Base-by-base conservation (phyloP, 306 rosid genomes). In the Nissolia schottii region DNA sequence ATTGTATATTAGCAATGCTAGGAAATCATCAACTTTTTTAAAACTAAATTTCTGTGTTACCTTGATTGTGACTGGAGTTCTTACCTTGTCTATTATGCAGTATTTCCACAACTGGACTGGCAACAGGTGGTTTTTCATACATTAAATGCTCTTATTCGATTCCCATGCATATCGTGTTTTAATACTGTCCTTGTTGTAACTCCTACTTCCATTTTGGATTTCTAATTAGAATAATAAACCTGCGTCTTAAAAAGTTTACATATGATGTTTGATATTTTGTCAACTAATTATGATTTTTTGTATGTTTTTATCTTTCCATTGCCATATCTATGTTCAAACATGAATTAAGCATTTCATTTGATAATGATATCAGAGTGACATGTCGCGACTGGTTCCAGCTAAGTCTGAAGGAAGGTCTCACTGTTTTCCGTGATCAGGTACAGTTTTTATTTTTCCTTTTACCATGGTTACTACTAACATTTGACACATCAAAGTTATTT, bases 351-450 rank as follows among this genome's bases (percentile, higher is more conserved):
- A 20, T 81, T 81, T 81, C 50, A 45, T 70, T 65, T 70, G 46
- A 56, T 56, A 57, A 69, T 79, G 48, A 72, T 80, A 80, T 77
- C 85, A 94, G 99, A 83, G 99, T 95, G 75, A 95, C 99, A 31
- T 95, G 99, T 37, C 99, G 99, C 3, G 99, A 95, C 76, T 95
- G 99, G 99, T 95, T 95, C 91, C 99, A 95, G 89, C 96, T 95
- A 37, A 95, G 99, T 80, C 82, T 91, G 67, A 95, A 95, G 92
- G 99, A 95, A 81, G 99, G 99, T 75, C 90, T 95, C 53, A 95
- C 99, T 13, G 97, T 95, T 70, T 95, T 95, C 59, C 96, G 99
- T 55, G 99, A 95, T 80, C 99, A 95, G 93, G 99, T 77, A 77
- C 50, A 16, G 29, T 67, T 55, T 71, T 67, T n/a, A n/a, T n/a